Evolutionary conservation across 768 basidiomycete species (phyloP), one percentile per base, ranked within the genome.

Genomic region (Leccinum ochraceum): DNA sequence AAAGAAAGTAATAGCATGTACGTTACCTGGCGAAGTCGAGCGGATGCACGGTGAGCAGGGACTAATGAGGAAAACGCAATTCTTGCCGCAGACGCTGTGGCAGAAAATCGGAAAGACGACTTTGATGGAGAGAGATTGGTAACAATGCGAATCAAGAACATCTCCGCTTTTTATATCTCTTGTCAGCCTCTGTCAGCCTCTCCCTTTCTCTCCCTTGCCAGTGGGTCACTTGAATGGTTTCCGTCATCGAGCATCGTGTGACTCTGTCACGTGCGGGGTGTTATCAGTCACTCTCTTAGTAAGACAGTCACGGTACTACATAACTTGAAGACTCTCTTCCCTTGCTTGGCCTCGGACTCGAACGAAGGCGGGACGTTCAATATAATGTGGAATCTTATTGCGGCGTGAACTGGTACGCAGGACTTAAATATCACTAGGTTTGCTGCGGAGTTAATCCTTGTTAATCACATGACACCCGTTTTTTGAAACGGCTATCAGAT

Each of bases 1-100:
- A n/a, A n/a, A n/a, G n/a, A n/a, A n/a, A n/a, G n/a, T n/a, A n/a
- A 22, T 50, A 34, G 34, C 5, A 36, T 46, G 50, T 30, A 64
- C 58, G 8, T 46, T 65, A 74, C 72, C 69, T 74, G 70, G 53
- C 53, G 56, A 44, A 75, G 72, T 55, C 74, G 63, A 13, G 57
- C 34, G 9, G 55, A 48, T 39, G 66, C 59, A n/a, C 63, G 58
- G 8, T 34, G 56, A 51, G 56, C 34, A 56, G 59, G 14, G 14
- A n/a, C 37, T 34, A 32, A 50, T 9, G 60, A n/a, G 13, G 57
- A 62, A 56, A 56, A 44, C 52, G 57, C 39, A 30, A 65, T n/a
- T 64, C 62, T 72, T n/a, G 63, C 39, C 22, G 58, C 30, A 17
- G 59, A 57, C n/a, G 60, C 17, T 50, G 53, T 28, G 26, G 54